Conservation (phyloP, 495 filamentous ascomycete genomes). For the Neurospora africana region DNA sequence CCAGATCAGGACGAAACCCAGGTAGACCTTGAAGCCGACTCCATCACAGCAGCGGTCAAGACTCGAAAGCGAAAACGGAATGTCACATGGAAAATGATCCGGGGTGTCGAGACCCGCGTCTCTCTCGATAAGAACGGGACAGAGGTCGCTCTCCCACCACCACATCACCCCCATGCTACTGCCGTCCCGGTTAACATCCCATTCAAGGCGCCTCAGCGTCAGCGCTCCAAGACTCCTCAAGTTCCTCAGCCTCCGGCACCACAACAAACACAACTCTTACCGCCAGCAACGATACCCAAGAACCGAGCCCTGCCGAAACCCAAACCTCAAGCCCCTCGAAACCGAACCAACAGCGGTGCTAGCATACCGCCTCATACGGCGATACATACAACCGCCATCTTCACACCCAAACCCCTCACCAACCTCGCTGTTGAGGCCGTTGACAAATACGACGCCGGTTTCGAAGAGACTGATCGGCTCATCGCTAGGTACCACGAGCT, state of each 20-base stretch:
- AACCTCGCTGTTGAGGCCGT: background rate
- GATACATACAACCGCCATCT: background rate
- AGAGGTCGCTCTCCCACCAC: background rate
- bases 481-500: constrained; percentile 9
- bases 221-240: background rate
- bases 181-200: background rate
- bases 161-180: background rate
- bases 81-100: constrained; percentile 25
- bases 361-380: background rate
- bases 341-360: background rate
- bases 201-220: background rate
- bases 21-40: constrained; percentile 8
- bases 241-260: background rate
- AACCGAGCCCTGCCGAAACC: background rate
- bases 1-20: background rate
- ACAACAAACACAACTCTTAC: background rate
- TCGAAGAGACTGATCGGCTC: constrained; percentile 8
- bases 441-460: background rate
- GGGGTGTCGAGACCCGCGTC: constrained; percentile 26
- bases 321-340: background rate
- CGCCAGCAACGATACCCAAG: background rate
- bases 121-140: constrained; percentile 4
- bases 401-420: background rate
- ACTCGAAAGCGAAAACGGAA: constrained; percentile 28
- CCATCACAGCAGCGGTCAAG: constrained; percentile 31